Percentiles rank a stretch among this genome's conserved stretches.
Conservation (phyloP, 2,329 filamentous ascomycete genomes). For the Purpureocillium takamizusanense region DNA sequence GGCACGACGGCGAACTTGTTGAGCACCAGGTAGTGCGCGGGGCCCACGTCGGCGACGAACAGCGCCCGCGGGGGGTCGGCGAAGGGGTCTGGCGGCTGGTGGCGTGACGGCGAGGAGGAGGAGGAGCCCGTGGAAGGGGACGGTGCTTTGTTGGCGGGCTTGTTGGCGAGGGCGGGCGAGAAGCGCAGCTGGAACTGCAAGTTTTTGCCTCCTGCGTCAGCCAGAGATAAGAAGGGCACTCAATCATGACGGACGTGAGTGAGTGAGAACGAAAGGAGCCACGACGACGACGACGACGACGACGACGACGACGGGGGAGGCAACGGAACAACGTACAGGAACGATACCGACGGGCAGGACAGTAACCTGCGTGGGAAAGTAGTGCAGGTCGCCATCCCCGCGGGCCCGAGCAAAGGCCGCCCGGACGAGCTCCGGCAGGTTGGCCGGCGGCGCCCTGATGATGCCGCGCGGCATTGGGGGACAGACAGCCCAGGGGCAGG, state of each 20-base stretch:
- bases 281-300: too few species aligned
- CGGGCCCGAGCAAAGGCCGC: slow-evolving; percentile 38
- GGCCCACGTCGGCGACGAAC: slow-evolving; percentile 39
- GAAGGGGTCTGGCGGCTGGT: slow-evolving; percentile 52
- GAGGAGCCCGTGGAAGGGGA: slow-evolving; percentile 11
- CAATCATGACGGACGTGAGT: too few species aligned
- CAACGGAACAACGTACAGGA: slow-evolving; percentile 24
- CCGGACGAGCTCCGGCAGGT: slow-evolving; percentile 43
- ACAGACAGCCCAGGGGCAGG: too few species aligned
- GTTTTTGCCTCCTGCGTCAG: background rate
- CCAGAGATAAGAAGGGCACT: background rate
- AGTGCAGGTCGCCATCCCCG: slow-evolving; percentile 38
- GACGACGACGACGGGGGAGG: too few species aligned
- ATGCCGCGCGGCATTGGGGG: background rate
- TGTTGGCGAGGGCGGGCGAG: slow-evolving; percentile 58
- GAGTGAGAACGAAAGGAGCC: too few species aligned
- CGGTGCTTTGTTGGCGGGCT: slow-evolving; percentile 46
- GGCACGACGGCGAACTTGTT: slow-evolving; percentile 69
- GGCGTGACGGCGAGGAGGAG: slow-evolving; percentile 7
- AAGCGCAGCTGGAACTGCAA: slow-evolving; percentile 65
- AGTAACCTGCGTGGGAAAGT: slow-evolving; percentile 44
- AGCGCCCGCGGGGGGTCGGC: slow-evolving; percentile 47
- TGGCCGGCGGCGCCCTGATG: slow-evolving; percentile 31
- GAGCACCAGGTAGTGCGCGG: slow-evolving; percentile 55
- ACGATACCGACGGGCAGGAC: slow-evolving; percentile 33